These are phyloP conservation scores for Raffaelea deltoideospora DNA, from an alignment of 2,329 filamentous ascomycete species.

Conservation along the genomic window DNA sequence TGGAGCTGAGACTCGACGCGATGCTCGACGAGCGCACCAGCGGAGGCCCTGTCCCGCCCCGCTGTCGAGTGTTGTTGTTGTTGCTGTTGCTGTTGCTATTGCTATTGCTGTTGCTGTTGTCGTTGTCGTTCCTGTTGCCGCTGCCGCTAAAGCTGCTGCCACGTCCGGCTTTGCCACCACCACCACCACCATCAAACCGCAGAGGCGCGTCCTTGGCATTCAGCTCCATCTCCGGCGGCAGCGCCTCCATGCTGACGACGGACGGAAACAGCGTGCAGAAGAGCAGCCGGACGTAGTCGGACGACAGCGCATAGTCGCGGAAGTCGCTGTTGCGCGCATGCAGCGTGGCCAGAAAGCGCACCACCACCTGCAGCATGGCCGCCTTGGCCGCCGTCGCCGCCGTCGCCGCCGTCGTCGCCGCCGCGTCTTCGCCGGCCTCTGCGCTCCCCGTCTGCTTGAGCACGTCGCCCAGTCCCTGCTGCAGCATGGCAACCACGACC, in stretches of 20 bases:
- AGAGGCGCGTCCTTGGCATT: slow-evolving; percentile 66
- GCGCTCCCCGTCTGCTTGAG: slow-evolving; percentile 22
- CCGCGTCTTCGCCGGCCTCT: neutral
- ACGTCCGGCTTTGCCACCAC: too few species aligned
- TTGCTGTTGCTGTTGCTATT: too few species aligned
- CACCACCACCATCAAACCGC: slow-evolving; percentile 69
- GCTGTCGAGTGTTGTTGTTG: slow-evolving; percentile 43
- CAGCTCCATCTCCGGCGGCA: slow-evolving; percentile 75
- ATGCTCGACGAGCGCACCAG: slow-evolving; percentile 57
- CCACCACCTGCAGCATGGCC: slow-evolving; percentile 56
- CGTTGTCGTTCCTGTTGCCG: neutral
- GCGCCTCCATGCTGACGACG: slow-evolving; percentile 70
- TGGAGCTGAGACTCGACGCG: slow-evolving; percentile 5
- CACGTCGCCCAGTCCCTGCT: slow-evolving; percentile 63
- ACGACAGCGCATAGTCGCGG: slow-evolving; percentile 64
- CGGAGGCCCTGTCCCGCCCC: too few species aligned
- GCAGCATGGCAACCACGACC: slow-evolving; percentile 74
- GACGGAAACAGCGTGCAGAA: slow-evolving; percentile 73
- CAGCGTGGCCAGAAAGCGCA: slow-evolving; percentile 64
- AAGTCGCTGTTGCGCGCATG: slow-evolving; percentile 66
- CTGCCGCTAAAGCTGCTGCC: too few species aligned
- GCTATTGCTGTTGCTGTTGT: too few species aligned
- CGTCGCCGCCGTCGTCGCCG: neutral
- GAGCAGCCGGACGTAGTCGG: slow-evolving; percentile 68
- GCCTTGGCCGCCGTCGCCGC: slow-evolving; percentile 33